A percentile compares a stretch with the other conserved stretches of the same genome.
Evolutionary conservation across 2,329 filamentous ascomycete species (phyloP).

Genomic region (Aspergillus sp.): DNA sequence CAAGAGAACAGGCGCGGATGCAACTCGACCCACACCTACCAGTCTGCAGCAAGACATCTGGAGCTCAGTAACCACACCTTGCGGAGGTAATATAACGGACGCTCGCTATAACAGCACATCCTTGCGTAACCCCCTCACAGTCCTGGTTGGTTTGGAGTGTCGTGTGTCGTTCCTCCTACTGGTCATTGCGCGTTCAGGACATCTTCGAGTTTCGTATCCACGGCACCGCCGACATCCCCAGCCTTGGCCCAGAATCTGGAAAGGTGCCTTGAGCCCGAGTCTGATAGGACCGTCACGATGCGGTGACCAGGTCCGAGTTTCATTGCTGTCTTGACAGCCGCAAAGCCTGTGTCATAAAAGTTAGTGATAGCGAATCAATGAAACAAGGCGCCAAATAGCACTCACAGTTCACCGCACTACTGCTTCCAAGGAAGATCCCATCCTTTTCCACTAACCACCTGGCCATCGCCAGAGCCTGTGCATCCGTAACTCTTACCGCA

Average conservation of each 20-base stretch:
- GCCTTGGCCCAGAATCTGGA: conserved; percentile 53
- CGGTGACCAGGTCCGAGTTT: conserved; percentile 48
- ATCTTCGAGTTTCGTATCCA: conserved; percentile 47
- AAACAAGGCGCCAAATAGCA: conserved; percentile 11
- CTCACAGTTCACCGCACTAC: conserved; percentile 90
- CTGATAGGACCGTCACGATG: conserved; percentile 50
- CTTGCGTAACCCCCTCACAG: neutral
- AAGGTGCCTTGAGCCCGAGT: conserved; percentile 52
- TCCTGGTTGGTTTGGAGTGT: no score
- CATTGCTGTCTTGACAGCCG: conserved; percentile 47
- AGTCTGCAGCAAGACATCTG: neutral
- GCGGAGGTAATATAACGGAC: neutral
- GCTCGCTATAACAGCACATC: neutral
- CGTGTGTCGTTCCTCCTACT: no score
- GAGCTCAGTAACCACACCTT: neutral
- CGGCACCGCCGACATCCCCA: conserved; percentile 46
- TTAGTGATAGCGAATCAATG: conserved; percentile 17
- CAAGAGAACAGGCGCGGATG: neutral
- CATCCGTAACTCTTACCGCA: conserved; percentile 82
- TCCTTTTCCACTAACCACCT: conserved; percentile 93
- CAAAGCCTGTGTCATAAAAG: conserved; percentile 39
- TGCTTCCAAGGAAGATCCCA: conserved; percentile 91
- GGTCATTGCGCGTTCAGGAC: conserved; percentile 38
- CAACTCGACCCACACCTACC: neutral
- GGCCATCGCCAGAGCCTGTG: conserved; percentile 91